Conservation (phyloP, 768 basidiomycete genomes). For the Suillus tomentosus region DNA sequence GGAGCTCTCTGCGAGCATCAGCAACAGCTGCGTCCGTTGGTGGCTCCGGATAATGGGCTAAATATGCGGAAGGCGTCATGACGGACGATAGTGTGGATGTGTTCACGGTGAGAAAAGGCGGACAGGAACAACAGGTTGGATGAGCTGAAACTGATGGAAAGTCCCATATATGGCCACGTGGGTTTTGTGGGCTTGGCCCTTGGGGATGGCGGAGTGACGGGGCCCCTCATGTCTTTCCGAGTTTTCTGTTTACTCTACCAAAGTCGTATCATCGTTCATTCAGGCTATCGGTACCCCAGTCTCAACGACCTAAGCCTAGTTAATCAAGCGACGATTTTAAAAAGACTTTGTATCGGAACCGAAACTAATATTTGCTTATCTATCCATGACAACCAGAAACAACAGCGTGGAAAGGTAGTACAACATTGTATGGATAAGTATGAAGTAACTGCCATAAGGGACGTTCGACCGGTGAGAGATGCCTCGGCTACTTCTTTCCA, state of each 20-base stretch:
- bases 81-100: constrained; percentile 10
- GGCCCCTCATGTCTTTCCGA: background rate
- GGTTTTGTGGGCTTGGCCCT: constrained; percentile 1
- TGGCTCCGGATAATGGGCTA: constrained; percentile 49
- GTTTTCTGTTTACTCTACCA: background rate
- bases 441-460: constrained; percentile 11
- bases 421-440: constrained; percentile 29
- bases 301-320: background rate
- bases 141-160: constrained; percentile 25
- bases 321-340: background rate
- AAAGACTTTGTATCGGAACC: background rate
- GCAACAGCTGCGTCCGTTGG: constrained; percentile 57
- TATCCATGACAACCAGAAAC: constrained; percentile 2
- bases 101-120: constrained; percentile 12
- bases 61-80: constrained; percentile 21
- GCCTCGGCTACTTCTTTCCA: constrained; percentile 57
- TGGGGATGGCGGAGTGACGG: constrained; percentile 8
- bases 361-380: constrained; percentile 3
- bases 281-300: background rate
- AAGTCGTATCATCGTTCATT: background rate
- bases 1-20: constrained; percentile 52
- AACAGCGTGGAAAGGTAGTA: constrained; percentile 21
- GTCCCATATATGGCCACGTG: constrained; percentile 27
- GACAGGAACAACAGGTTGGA: constrained; percentile 14
- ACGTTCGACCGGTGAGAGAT: background rate